phyloP scores from a whole-genome alignment of 176 grass and related monocot genomes.

The Eragrostis nindensis region DNA sequence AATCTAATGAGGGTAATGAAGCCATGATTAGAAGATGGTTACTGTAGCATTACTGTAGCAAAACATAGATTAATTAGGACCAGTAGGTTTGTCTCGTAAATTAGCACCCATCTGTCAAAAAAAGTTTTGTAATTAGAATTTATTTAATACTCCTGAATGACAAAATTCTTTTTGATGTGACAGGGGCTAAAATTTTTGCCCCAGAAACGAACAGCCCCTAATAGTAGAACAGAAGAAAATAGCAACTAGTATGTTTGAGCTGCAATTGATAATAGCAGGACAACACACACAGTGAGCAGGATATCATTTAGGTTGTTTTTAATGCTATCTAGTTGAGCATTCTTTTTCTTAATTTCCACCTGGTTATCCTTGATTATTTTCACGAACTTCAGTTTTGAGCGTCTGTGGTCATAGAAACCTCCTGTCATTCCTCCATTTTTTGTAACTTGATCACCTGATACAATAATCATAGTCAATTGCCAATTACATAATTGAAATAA shows the following conservation, averaged over 20 bases:
- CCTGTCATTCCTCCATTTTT: constrained; percentile 98
- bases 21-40: too few species aligned
- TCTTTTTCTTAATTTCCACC: constrained; percentile 71
- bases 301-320: constrained; percentile 80
- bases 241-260: neutral
- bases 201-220: too few species aligned
- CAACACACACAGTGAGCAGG: constrained; percentile 42
- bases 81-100: too few species aligned
- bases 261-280: constrained; percentile 7
- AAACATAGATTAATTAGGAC: too few species aligned
- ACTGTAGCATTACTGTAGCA: too few species aligned
- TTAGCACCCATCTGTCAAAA: too few species aligned
- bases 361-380: constrained; percentile 86
- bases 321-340: constrained; percentile 65
- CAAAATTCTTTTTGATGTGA: too few species aligned
- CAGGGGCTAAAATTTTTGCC: too few species aligned
- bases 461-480: constrained; percentile 33
- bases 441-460: constrained; percentile 88
- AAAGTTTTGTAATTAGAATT: too few species aligned
- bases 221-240: constrained; percentile 4
- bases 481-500: constrained; percentile 31
- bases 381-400: constrained; percentile 88
- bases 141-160: too few species aligned
- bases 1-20: too few species aligned
- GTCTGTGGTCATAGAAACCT: constrained; percentile 92